A percentile compares a stretch with the other conserved stretches of the same genome.
Conservation (phyloP, 208 protist genomes). For the Leishmania braziliensis region DNA sequence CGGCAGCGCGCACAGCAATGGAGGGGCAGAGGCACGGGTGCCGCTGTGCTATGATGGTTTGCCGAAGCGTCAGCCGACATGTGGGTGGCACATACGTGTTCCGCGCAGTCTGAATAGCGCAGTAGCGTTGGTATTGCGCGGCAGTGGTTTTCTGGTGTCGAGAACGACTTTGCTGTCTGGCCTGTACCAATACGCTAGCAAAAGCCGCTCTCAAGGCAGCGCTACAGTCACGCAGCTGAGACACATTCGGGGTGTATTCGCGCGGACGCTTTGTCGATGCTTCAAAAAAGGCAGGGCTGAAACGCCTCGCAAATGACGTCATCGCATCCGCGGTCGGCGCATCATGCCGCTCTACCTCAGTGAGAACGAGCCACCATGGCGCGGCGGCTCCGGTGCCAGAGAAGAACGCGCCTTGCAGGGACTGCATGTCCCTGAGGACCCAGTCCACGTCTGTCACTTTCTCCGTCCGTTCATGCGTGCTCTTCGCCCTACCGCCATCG, state of each 20-base stretch:
- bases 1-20: constrained; percentile 35
- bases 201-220: constrained; percentile 7
- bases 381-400: neutral
- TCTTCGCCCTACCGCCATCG: neutral
- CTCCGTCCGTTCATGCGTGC: neutral
- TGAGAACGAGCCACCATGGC: constrained; percentile 15
- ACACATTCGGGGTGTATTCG: neutral
- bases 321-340: neutral
- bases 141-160: neutral
- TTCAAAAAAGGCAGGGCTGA: neutral
- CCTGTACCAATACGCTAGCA: neutral
- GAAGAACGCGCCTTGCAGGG: neutral
- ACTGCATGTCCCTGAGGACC: neutral
- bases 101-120: constrained; percentile 18
- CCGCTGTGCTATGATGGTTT: constrained; percentile 8
- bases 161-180: neutral
- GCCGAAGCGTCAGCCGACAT: constrained; percentile 1
- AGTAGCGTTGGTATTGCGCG: constrained; percentile 30
- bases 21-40: constrained; percentile 41
- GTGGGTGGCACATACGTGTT: constrained; percentile 11
- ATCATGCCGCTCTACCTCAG: neutral
- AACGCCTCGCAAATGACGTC: constrained; percentile 17
- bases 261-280: neutral
- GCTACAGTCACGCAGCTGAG: neutral
- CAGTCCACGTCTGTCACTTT: neutral